Evolutionary conservation across 2,329 filamentous ascomycete species (phyloP).

Genomic region (Botrytis byssoidea): DNA sequence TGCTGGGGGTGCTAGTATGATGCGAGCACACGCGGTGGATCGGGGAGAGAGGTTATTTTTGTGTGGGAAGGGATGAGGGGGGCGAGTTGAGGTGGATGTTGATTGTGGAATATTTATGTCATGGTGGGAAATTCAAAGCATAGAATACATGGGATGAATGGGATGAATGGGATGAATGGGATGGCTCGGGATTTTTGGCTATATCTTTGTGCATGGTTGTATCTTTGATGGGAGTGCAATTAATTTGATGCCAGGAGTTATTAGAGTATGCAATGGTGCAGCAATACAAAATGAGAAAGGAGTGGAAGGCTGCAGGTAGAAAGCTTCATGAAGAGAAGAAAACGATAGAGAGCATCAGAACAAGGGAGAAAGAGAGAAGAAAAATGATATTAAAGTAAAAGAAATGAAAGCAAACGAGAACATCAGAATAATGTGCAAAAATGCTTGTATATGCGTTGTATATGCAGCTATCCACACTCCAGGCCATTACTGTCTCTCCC

Average conservation of each 20-base stretch:
- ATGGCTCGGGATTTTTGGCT: not conserved
- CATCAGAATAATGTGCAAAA: not conserved
- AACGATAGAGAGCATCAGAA: not conserved
- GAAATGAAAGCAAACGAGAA: not conserved
- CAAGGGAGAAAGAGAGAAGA: not conserved
- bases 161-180: too few relatives aligned
- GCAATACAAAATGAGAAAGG: not conserved
- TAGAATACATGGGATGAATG: not conserved
- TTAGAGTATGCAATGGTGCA: not conserved
- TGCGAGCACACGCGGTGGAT: not conserved
- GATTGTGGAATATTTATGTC: not conserved
- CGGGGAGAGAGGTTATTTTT: not conserved
- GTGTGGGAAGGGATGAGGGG: not conserved
- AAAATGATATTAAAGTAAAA: not conserved
- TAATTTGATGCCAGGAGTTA: not conserved
- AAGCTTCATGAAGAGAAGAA: not conserved
- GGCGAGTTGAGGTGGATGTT: not conserved
- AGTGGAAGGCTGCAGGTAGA: not conserved
- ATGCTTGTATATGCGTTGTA: not conserved
- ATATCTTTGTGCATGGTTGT: not conserved
- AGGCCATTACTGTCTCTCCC: not conserved
- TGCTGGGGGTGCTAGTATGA: not conserved
- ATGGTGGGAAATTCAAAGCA: not conserved
- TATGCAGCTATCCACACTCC: constrained; percentile 1
- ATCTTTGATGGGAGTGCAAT: too few relatives aligned